Conservation (phyloP, 768 basidiomycete species). For the Podaxis pistillaris region DNA sequence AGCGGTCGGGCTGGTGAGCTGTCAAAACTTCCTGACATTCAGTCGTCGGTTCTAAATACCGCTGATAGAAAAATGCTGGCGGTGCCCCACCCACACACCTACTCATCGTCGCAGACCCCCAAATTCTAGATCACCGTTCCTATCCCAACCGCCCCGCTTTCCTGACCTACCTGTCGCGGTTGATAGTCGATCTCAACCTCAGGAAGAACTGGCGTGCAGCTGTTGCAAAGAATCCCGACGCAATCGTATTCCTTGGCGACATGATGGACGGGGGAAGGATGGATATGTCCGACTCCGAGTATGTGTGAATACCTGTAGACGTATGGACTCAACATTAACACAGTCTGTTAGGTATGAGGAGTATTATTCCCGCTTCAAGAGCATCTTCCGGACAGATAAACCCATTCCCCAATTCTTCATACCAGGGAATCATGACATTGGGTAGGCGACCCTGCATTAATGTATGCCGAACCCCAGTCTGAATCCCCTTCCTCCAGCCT, state of each 20-base stretch:
- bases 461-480: not conserved
- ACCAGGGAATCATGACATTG: constrained; percentile 91
- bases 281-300: constrained; percentile 67
- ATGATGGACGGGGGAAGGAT: constrained; percentile 87
- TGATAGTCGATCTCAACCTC: constrained; percentile 78
- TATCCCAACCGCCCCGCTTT: constrained; percentile 60
- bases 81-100: constrained; percentile 44
- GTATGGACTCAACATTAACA: not conserved
- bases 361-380: constrained; percentile 66
- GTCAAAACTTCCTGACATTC: not conserved
- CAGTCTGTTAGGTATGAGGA: constrained; percentile 59
- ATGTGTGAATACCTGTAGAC: constrained; percentile 26
- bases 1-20: constrained; percentile 28
- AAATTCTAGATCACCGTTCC: constrained; percentile 74
- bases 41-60: constrained; percentile 2
- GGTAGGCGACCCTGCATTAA: constrained; percentile 37
- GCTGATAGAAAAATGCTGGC: constrained; percentile 20
- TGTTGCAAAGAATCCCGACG: constrained; percentile 59
- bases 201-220: constrained; percentile 82
- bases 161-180: constrained; percentile 57
- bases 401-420: constrained; percentile 63
- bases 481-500: constrained; percentile 38
- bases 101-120: constrained; percentile 87
- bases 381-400: constrained; percentile 58
- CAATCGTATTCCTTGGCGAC: constrained; percentile 83